A percentile compares a stretch with the other conserved stretches of the same genome.
Evolutionary conservation across 2,329 filamentous ascomycete genomes (phyloP).

Genomic region (Aspergillus fijiensis): DNA sequence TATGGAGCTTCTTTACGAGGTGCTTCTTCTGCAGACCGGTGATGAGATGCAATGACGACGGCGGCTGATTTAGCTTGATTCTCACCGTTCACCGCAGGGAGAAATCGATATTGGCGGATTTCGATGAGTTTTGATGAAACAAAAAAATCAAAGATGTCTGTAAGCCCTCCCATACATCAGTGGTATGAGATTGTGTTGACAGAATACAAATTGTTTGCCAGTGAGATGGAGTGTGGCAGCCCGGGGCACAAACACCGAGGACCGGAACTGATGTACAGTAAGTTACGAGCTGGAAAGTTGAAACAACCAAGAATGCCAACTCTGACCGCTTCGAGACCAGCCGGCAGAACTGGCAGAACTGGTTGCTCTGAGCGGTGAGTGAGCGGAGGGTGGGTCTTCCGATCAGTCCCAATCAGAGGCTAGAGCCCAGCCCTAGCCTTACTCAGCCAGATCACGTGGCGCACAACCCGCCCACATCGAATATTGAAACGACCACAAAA

Average conservation of each 20-base stretch:
- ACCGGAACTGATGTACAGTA: too few relatives aligned
- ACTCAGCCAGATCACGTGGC: background rate
- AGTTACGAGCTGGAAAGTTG: too few relatives aligned
- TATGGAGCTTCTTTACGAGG: background rate
- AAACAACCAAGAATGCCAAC: too few relatives aligned
- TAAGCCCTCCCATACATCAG: too few relatives aligned
- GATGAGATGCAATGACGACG: background rate
- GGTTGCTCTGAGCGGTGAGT: background rate
- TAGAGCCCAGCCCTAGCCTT: background rate
- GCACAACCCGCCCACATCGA: background rate
- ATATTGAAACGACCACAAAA: background rate
- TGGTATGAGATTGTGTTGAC: too few relatives aligned
- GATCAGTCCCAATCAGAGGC: too few relatives aligned
- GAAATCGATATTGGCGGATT: too few relatives aligned
- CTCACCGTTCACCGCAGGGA: background rate
- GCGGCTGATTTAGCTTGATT: background rate
- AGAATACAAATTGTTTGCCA: too few relatives aligned
- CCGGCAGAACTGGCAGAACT: too few relatives aligned
- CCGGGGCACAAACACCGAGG: too few relatives aligned
- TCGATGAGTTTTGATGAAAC: too few relatives aligned
- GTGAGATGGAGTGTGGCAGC: too few relatives aligned
- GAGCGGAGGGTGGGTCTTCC: background rate
- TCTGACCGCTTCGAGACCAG: background rate
- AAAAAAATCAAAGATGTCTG: fast-evolving
- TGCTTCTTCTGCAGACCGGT: background rate